Evolutionary conservation across 495 filamentous ascomycete genomes (phyloP), one percentile per base, ranked within the genome.

Genomic region (Aspergillus sclerotiicarbonarius): DNA sequence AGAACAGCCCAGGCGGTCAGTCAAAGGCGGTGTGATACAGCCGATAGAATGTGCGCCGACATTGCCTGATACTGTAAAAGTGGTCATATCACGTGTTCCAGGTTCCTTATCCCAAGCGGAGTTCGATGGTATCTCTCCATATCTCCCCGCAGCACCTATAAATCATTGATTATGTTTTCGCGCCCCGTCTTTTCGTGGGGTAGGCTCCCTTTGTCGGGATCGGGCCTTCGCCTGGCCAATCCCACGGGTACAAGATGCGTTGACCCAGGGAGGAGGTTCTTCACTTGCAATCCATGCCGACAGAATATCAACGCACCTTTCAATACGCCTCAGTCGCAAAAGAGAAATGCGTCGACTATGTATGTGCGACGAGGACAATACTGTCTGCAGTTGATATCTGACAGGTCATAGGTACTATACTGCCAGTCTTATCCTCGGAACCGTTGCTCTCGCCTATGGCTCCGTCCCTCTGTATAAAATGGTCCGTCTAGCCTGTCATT

Each of bases 381-480:
- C 18, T 3, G 0, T 9, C 47, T 43, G 12, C 30, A 19, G 54
- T 54, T 29, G 56, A 20, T 9, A 25, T 33, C 49, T 59, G 35
- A 67, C 44, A 21, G 49, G 12, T 19, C 30, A n/a, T 64, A 93
- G 89, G 76, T 90, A 85, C 71, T 97, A 96, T 73, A 84, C 87
- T 31, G 73, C 93, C 46, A 94, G 90, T 71, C 69, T 94, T 56
- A 92, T 96, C 58, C 76, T 99, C 52, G 93, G 89, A 57, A 97
- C 92, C 6, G 87, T 95, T 46, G 92, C 91, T 29, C 80, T 98
- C 21, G 90, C 92, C 6, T 99, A 99, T 70, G 93, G 93, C 54
- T 95, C 91, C 41, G 94, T 99, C 55, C 94, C 94, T 21, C 80
- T 98, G 71, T 99, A 99, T 78, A 97, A 97, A 72, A 96, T 96